Conservation (phyloP, 768 basidiomycete species). For the Lyophyllum semitale region DNA sequence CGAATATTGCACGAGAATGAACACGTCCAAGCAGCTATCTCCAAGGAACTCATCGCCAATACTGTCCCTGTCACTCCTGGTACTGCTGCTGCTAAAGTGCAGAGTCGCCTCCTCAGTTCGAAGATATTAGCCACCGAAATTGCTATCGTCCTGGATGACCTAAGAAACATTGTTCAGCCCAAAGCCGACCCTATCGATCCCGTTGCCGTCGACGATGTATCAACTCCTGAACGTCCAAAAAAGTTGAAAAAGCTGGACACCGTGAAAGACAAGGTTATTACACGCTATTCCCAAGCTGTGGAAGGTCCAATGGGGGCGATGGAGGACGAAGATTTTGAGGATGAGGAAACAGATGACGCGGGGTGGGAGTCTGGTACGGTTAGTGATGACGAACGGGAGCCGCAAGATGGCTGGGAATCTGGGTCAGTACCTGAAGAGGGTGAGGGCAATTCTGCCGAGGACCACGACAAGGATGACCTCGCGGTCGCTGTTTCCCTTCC, state of each 20-base stretch:
- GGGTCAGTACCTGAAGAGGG: constrained; percentile 39
- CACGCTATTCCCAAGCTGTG: constrained; percentile 8
- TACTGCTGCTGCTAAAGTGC: constrained; percentile 57
- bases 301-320: constrained; percentile 4
- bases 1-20: constrained; percentile 51
- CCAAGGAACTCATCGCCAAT: constrained; percentile 41
- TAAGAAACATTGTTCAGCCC: constrained; percentile 47
- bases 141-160: constrained; percentile 46
- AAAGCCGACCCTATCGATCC: constrained; percentile 14
- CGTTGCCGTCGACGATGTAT: constrained; percentile 8
- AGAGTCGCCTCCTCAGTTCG: constrained; percentile 74
- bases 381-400: constrained; percentile 28
- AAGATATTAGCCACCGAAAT: constrained; percentile 70
- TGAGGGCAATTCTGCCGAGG: constrained; percentile 31
- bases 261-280: constrained; percentile 13
- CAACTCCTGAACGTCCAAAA: constrained; percentile 18
- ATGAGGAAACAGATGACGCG: constrained; percentile 27
- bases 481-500: constrained; percentile 20
- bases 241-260: constrained; percentile 22
- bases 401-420: constrained; percentile 54
- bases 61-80: constrained; percentile 38
- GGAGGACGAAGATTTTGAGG: constrained; percentile 18
- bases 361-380: constrained; percentile 48
- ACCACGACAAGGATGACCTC: constrained; percentile 35
- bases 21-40: constrained; percentile 46